Evolutionary conservation across 148 eudicot species (phyloP).

Genomic region (Rhododendron molle): DNA sequence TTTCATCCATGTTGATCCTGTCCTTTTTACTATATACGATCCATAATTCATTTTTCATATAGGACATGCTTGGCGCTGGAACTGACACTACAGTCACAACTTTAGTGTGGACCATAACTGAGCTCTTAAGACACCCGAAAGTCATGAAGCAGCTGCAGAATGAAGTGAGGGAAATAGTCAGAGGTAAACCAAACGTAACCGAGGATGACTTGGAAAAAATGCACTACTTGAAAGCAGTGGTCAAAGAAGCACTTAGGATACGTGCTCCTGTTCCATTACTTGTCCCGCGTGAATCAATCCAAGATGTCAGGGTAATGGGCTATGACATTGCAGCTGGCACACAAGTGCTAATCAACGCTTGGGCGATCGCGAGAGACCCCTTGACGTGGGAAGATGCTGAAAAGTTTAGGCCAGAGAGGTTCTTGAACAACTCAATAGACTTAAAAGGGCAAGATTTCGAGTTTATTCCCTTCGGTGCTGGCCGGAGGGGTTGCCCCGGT

Average conservation of each 20-base stretch:
- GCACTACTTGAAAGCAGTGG: constrained; percentile 40
- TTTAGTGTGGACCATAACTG: constrained; percentile 50
- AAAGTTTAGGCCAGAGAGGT: constrained; percentile 39
- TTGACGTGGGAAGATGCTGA: constrained; percentile 26
- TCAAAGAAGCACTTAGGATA: constrained; percentile 30
- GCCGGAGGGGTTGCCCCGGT: not conserved
- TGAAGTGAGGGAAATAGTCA: constrained; percentile 30
- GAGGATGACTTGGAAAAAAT: constrained; percentile 6
- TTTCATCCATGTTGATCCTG: no score
- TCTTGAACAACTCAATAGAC: constrained; percentile 24
- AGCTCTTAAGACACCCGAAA: constrained; percentile 34
- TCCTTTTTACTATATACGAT: not conserved
- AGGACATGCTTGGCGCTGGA: constrained; percentile 51
- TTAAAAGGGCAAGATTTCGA: constrained; percentile 29
- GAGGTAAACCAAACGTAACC: constrained; percentile 13
- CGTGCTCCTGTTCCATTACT: constrained; percentile 31
- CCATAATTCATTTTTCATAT: not conserved
- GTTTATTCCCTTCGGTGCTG: constrained; percentile 31
- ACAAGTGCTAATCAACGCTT: constrained; percentile 28
- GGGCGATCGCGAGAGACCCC: constrained; percentile 34
- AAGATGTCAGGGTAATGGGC: constrained; percentile 28
- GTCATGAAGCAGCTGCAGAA: constrained; percentile 27
- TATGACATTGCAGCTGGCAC: constrained; percentile 28
- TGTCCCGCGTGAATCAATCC: constrained; percentile 16
- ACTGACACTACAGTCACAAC: constrained; percentile 35